Base-by-base conservation (phyloP, 2,329 filamentous ascomycete species). In the Nemania diffusa region DNA sequence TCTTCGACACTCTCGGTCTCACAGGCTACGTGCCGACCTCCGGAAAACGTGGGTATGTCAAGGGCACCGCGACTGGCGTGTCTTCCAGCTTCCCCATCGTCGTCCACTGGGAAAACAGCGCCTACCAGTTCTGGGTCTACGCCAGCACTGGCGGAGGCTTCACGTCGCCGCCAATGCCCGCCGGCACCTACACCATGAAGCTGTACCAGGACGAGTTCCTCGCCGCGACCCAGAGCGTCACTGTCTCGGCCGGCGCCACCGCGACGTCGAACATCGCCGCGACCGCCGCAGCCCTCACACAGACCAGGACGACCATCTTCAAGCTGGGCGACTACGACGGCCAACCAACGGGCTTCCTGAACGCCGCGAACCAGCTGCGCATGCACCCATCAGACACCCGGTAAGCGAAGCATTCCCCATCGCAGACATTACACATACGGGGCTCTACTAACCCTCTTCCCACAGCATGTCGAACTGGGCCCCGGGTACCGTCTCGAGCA, bases 311-410 rank as follows among this genome's bases (percentile, higher is more conserved):
- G 0, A 83, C 84, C 0, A 77, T 89, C 61, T 88, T 83, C 78
- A 81, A 81, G 62, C 85, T 89, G 50, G 87, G 87, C 32, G 81
- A 85, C 8, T 88, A 85, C 78, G 87, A 90, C 69, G 86, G 87
- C 7, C 80, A 83, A 73, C 84, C 84, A 20, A 82, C 80, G 17
- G 87, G 85, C 8, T 85, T 90, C 77, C 81, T 83, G 52, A 89
- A 90, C 67, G 86, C 86, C 2, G 86, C 82, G 20, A 87, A 86
- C 62, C 85, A 88, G 69, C 79, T 85, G 27, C 81, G 84, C 50
- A 88, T 89, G 87, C 70, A 72, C 40, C 70, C 70, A 2, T 72
- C 70, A 5, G 70, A 72, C 44, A 70, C 46, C 51, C 53, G 68
- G 68, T 68, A 68, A 59, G 58, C 15, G n/a, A 27, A 5, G 11